Percentiles rank a stretch among this genome's conserved stretches.
Evolutionary conservation across 306 rosid species (phyloP).

Genomic region (Inga oerstediana): DNA sequence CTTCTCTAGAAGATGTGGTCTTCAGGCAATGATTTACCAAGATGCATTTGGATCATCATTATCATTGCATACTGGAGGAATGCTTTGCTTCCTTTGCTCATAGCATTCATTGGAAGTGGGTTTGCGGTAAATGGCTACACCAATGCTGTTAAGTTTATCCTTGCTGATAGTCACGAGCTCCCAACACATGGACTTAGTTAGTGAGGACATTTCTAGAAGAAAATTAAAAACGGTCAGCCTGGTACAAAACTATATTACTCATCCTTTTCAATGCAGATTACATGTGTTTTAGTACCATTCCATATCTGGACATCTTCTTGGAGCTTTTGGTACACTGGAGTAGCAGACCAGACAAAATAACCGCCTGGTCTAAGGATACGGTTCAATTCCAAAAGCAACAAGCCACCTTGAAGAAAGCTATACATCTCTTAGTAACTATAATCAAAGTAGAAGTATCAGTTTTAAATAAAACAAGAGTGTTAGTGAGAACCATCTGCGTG

Average conservation of each 20-base stretch:
- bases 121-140: slow-evolving; percentile 84
- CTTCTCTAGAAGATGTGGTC: not conserved
- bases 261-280: not conserved
- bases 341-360: slow-evolving; percentile 85
- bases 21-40: slow-evolving; percentile 51
- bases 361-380: slow-evolving; percentile 86
- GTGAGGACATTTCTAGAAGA: slow-evolving; percentile 63
- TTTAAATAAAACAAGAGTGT: not conserved
- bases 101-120: slow-evolving; percentile 77
- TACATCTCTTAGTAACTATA: slow-evolving; percentile 7
- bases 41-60: slow-evolving; percentile 84
- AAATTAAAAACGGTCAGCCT: slow-evolving; percentile 24
- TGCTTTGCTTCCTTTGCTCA: slow-evolving; percentile 58
- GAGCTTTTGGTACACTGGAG: slow-evolving; percentile 87
- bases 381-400: slow-evolving; percentile 83
- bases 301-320: slow-evolving; percentile 84
- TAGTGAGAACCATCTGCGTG: slow-evolving; percentile 65
- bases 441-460: slow-evolving; percentile 4
- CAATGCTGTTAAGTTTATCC: slow-evolving; percentile 58
- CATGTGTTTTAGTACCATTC: slow-evolving; percentile 51
- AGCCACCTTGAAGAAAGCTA: slow-evolving; percentile 59
- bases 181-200: slow-evolving; percentile 86
- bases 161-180: slow-evolving; percentile 82
- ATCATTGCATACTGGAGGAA: slow-evolving; percentile 71
- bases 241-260: slow-evolving; percentile 3